Evolutionary conservation across 1,284 basidiomycete genomes (phyloP), one percentile per base, ranked within the genome.

Genomic region (Schizopora paradoxa): DNA sequence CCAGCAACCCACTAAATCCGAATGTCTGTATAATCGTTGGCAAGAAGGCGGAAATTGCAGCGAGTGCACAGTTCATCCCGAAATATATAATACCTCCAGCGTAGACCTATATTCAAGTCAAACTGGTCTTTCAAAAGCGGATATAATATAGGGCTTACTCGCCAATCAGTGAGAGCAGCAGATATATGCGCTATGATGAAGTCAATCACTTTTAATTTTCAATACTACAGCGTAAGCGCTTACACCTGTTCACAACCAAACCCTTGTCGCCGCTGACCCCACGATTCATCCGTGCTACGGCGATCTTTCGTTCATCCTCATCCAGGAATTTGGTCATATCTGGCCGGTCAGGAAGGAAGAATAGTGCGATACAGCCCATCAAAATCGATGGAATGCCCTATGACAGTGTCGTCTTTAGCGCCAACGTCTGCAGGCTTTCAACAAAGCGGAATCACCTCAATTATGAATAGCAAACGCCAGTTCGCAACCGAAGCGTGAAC

Each of bases 1-100:
- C 10, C 25, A 16, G 14, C 10, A 26, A 62, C 65, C 29, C 52
- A 74, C 76, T 74, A 57, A 72, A 77, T 11, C 79, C 82, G 55
- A 88, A 77, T 0, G 81, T 84, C 42, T 72, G 74, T 51, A 91
- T 79, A 56, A 91, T 90, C 0, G 89, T 92, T 0, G 90, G 90
- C 19, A 92, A 66, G 66, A 92, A 93, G 0, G 87, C 91, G 2
- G 82, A 82, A 35, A 88, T 82, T 2, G 82, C 84, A 6, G 86
- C 85, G 2, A 91, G 70, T 1, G 83, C 82, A 44, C 82, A 76
- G 61, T 93, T 93, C 49, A 87, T 68, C 21, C 84, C 86, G 52
- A 87, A 88, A 61, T 85, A 88, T 40, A 84, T 76, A n/a, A 79
- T 64, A 0, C 82, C 80, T 16, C 72, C 81, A 5, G 66, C 53